Evolutionary conservation across 2,329 filamentous ascomycete genomes (phyloP), one percentile per base, ranked within the genome.

Genomic region (Colletotrichum sp.): DNA sequence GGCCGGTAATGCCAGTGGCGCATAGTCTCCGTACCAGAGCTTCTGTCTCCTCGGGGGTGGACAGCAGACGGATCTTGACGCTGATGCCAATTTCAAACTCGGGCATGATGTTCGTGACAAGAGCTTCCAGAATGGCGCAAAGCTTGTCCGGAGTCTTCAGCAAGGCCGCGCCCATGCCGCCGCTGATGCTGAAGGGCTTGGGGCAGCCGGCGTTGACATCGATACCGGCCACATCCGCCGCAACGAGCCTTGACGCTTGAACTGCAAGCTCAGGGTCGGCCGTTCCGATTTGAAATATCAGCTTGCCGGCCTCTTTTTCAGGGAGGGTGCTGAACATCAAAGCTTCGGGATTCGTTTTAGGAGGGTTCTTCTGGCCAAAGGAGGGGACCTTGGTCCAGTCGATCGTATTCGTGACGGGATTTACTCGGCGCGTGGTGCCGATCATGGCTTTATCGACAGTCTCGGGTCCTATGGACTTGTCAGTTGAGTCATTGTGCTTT

Each of bases 201-300:
- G 97, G 97, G 82, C 97, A 99, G n/a, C 97, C 97, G 0, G 97
- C 96, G 83, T 99, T 99, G 77, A 99, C 94, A 83, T 98, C 97
- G 79, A 99, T 98, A 75, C 97, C 97, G 1, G 93, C 93, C 4
- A 99, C 97, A 84, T 98, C 95, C 14, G 87, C 90, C 0, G 96
- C 97, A 24, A 99, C 94, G 18, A 98, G 86, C 69, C 92, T 92
- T 3, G 96, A 96, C 1, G 96, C 96, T 82, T 94, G 87, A 0
- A 98, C 96, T 1, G 97, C 97, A 34, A 93, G 90, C 14, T 94
- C 92, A 0, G 97, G 95, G 74, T 94, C 93, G 12, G 96, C 92
- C 1, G 96, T 98, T 74, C 97, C 97, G 74, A 99, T 92, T 83
- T 99, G 97, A 84, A 97, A 98, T 74, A 99, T 94, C 69, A 98